These are phyloP conservation scores for Fraxinus anomala DNA, from an alignment of 257 asterid genomes.

Conservation along the genomic window DNA sequence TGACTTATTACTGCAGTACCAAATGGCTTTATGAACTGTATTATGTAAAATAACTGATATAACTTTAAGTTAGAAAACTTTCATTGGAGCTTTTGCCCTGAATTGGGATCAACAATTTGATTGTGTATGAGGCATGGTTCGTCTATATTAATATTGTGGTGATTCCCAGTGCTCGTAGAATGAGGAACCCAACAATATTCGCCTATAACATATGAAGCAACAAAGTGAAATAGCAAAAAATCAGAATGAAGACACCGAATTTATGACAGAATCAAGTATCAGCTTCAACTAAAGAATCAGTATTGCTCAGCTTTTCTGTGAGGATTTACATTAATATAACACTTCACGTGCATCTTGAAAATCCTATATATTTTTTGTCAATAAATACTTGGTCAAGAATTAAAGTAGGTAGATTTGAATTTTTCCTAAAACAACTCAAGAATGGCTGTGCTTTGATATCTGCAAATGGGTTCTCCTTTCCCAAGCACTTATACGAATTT, in stretches of 20 bases:
- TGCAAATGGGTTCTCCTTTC: not conserved
- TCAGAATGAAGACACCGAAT: not conserved
- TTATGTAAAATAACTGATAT: not conserved
- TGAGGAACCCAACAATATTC: constrained; percentile 9
- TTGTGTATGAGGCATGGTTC: not conserved
- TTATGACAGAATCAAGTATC: not conserved
- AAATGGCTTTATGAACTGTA: too few relatives aligned
- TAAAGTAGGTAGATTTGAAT: not conserved
- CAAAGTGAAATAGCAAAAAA: not conserved
- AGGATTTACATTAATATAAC: not conserved
- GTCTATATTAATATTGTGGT: not conserved
- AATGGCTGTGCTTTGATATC: not conserved
- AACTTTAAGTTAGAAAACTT: constrained; percentile 25
- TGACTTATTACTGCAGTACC: not conserved
- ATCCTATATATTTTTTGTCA: not conserved
- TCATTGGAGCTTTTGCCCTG: not conserved
- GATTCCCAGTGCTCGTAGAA: not conserved
- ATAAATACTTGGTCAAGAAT: not conserved
- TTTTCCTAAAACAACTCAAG: not conserved
- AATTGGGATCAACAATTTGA: not conserved
- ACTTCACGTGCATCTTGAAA: not conserved
- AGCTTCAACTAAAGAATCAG: not conserved
- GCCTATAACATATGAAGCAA: constrained; percentile 9
- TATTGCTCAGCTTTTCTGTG: not conserved
- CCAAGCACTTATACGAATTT: constrained; percentile 28